These are phyloP conservation scores for Wallemia hederae DNA, from an alignment of 1,284 basidiomycete species.

Conservation along the genomic window DNA sequence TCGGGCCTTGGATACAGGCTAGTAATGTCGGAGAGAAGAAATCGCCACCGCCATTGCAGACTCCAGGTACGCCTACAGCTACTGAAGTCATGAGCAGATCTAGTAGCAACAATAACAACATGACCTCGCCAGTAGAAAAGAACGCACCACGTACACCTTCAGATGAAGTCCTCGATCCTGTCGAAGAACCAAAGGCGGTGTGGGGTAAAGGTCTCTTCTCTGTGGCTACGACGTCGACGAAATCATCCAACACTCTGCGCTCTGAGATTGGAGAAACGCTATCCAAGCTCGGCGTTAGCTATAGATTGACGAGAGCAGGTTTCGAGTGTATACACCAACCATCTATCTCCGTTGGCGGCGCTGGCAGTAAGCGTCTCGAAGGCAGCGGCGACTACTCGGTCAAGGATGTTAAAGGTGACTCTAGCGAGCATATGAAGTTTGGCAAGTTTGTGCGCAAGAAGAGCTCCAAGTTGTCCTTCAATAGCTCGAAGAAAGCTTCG, in stretches of 20 bases:
- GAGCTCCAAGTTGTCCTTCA: not conserved
- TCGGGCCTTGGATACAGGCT: not conserved
- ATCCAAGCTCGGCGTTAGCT: not conserved
- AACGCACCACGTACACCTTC: not conserved
- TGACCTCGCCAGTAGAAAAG: not conserved
- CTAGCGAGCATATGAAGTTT: not conserved
- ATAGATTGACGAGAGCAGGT: not conserved
- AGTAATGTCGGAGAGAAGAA: not conserved
- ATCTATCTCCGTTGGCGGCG: not conserved
- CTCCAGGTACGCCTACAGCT: no score
- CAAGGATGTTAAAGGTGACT: not conserved
- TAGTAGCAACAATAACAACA: not conserved
- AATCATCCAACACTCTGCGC: not conserved
- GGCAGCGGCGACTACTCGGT: not conserved
- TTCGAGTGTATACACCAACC: not conserved
- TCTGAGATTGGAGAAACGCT: not conserved
- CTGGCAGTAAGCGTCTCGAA: not conserved
- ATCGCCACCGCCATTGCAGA: no score
- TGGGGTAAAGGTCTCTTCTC: not conserved
- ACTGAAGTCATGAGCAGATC: no score
- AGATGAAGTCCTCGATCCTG: not conserved
- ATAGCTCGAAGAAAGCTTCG: not conserved
- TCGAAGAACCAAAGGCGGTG: not conserved
- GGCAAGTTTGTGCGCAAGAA: not conserved
- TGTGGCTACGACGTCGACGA: not conserved